A percentile compares a stretch with the other conserved stretches of the same genome.
Evolutionary conservation across 2,329 filamentous ascomycete species (phyloP).

Genomic region (Periconia macrospinosa): DNA sequence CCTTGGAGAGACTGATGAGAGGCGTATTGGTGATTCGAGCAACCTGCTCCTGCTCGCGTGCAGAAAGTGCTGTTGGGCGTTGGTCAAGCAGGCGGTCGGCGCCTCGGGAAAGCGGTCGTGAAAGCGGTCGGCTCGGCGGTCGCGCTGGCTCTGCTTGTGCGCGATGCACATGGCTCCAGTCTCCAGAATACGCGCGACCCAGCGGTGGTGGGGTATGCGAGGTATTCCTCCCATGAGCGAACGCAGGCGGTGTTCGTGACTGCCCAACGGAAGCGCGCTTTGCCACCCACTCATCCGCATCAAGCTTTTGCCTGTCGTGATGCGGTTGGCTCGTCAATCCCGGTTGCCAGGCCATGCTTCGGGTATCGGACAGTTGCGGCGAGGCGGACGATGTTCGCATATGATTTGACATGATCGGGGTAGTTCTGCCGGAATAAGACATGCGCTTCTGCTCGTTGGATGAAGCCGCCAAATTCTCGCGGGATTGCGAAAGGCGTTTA

Average conservation of each 20-base stretch:
- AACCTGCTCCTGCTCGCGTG: conserved; percentile 86
- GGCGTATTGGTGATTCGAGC: conserved; percentile 78
- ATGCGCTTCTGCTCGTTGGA: conserved; percentile 32
- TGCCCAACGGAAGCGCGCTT: conserved; percentile 63
- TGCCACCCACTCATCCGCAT: conserved; percentile 81
- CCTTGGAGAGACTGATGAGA: conserved; percentile 66
- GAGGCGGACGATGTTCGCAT: conserved; percentile 42
- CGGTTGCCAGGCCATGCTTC: conserved; percentile 80
- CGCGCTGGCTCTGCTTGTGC: conserved; percentile 26
- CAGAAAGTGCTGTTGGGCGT: conserved; percentile 68
- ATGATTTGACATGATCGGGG: conserved; percentile 45
- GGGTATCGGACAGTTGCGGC: conserved; percentile 55
- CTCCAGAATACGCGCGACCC: conserved; percentile 46
- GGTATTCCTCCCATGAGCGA: conserved; percentile 61
- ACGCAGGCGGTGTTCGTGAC: conserved; percentile 44
- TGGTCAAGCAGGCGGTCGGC: conserved; percentile 57
- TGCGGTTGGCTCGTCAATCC: conserved; percentile 56
- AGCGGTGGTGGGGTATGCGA: conserved; percentile 53
- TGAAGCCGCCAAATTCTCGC: conserved; percentile 32
- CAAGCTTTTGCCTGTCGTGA: conserved; percentile 58
- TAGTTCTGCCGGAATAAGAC: conserved; percentile 36
- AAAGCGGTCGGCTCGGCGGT: conserved; percentile 50
- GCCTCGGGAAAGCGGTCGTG: conserved; percentile 62
- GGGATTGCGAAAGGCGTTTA: conserved; percentile 29
- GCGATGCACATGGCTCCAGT: conserved; percentile 47